These are phyloP conservation scores for Ustilago hordei DNA, from an alignment of 1,284 basidiomycete genomes.

Conservation along the genomic window DNA sequence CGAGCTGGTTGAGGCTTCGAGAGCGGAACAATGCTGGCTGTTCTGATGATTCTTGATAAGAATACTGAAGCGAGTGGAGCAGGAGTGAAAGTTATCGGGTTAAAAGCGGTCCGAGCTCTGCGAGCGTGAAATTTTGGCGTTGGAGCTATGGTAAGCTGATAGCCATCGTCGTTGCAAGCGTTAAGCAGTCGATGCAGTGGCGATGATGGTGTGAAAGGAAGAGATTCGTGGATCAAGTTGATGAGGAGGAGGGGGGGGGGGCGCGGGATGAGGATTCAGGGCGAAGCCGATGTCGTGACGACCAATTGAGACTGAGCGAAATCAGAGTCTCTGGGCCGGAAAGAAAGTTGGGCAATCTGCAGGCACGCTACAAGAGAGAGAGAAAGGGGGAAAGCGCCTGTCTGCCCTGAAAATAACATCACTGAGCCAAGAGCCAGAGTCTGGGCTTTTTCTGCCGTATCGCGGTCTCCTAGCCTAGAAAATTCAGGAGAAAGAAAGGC, in stretches of 20 bases:
- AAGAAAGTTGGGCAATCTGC: constrained; percentile 21
- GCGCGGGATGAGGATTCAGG: neutral
- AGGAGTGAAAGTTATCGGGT: neutral
- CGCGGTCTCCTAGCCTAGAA: neutral
- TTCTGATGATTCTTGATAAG: neutral
- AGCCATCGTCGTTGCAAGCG: neutral
- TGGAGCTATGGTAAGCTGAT: neutral
- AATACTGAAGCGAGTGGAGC: neutral
- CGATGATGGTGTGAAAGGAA: neutral
- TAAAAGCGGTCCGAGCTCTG: constrained; percentile 3
- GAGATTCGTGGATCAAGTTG: neutral
- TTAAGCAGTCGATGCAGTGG: neutral
- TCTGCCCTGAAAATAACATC: neutral
- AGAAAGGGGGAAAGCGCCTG: too few species aligned
- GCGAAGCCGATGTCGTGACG: constrained; percentile 1
- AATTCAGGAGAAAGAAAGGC: neutral
- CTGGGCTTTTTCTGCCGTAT: neutral
- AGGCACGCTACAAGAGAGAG: constrained; percentile 6
- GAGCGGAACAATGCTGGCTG: neutral
- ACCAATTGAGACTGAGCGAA: neutral
- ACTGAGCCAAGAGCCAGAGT: neutral
- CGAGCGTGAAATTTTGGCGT: constrained; percentile 3
- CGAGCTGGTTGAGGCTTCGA: neutral
- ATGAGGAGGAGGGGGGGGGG: neutral
- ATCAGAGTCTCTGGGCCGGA: constrained; percentile 6